These are phyloP conservation scores for Fusarium ambrosium DNA, from an alignment of 2,329 filamentous ascomycete species.

Conservation along the genomic window DNA sequence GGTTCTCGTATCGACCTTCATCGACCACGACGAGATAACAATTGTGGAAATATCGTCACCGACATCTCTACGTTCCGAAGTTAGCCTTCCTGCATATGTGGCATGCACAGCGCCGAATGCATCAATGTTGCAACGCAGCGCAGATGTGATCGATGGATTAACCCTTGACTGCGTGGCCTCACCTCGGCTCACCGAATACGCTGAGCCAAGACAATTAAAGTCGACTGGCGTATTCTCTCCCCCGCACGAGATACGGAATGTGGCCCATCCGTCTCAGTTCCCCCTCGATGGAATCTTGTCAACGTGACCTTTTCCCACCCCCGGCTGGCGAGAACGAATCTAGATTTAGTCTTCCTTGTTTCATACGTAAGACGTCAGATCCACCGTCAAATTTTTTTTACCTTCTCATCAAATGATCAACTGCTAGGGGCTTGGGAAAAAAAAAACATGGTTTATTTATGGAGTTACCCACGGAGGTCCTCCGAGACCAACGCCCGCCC, in stretches of 20 bases:
- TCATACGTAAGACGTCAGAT: slow-evolving; percentile 2
- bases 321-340: slow-evolving; percentile 13
- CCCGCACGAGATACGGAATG: slow-evolving; percentile 12
- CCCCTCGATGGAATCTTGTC: not conserved
- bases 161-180: slow-evolving; percentile 15
- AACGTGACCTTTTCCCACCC: slow-evolving; percentile 9
- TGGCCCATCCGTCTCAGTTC: not conserved
- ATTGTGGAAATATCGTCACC: slow-evolving; percentile 16
- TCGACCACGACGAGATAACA: slow-evolving; percentile 10
- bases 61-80: slow-evolving; percentile 12
- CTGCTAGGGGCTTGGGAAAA: not conserved
- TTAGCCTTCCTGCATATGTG: slow-evolving; percentile 17
- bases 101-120: not conserved
- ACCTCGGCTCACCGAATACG: slow-evolving; percentile 35
- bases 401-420: slow-evolving; percentile 25
- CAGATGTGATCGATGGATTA: not conserved
- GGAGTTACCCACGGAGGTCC: slow-evolving; percentile 29
- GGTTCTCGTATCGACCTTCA: not conserved
- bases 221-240: not conserved
- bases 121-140: not conserved
- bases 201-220: not conserved
- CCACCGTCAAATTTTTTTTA: not conserved
- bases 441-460: slow-evolving; percentile 10
- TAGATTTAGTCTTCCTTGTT: slow-evolving; percentile 15
- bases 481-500: slow-evolving; percentile 29